phyloP scores from a whole-genome alignment of 1,284 basidiomycete species.

The Phenoliferia sp. region DNA sequence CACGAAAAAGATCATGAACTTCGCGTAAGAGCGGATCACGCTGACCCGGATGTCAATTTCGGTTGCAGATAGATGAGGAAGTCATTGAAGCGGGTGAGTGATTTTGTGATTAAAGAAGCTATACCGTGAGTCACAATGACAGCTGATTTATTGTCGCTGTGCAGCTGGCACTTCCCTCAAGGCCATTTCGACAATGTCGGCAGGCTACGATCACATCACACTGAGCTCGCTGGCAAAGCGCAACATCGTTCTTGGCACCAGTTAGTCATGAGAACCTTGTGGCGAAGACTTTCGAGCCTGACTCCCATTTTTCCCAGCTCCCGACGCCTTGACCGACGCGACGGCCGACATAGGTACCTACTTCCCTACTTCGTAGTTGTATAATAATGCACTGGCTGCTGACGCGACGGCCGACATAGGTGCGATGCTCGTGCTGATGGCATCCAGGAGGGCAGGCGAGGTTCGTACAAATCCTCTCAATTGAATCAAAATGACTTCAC shows the following conservation, averaged over 20 bases:
- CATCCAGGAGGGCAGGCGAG: constrained; percentile 67
- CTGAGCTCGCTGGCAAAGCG: constrained; percentile 58
- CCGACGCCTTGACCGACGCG: constrained; percentile 40
- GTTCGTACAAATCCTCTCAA: constrained; percentile 1
- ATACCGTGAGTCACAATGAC: not conserved
- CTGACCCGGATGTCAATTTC: not conserved
- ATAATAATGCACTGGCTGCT: too few species aligned
- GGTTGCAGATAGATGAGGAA: constrained; percentile 61
- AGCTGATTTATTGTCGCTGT: not conserved
- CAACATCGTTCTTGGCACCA: constrained; percentile 76
- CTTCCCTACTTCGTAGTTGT: too few species aligned
- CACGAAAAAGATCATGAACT: too few species aligned
- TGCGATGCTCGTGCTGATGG: constrained; percentile 86
- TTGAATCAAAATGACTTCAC: not conserved
- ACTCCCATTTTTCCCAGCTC: constrained; percentile 1
- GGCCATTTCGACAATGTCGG: constrained; percentile 75
- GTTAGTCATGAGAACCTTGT: constrained; percentile 44
- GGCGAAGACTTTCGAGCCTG: not conserved
- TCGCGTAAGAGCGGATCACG: not conserved
- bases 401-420: constrained; percentile 73
- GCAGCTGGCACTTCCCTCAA: constrained; percentile 65
- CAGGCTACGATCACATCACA: constrained; percentile 67
- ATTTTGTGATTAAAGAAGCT: constrained; percentile 3
- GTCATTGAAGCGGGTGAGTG: constrained; percentile 60
- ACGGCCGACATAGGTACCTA: constrained; percentile 83